phyloP scores from a whole-genome alignment of 768 basidiomycete species.

The Coprinopsis strossmayeri region DNA sequence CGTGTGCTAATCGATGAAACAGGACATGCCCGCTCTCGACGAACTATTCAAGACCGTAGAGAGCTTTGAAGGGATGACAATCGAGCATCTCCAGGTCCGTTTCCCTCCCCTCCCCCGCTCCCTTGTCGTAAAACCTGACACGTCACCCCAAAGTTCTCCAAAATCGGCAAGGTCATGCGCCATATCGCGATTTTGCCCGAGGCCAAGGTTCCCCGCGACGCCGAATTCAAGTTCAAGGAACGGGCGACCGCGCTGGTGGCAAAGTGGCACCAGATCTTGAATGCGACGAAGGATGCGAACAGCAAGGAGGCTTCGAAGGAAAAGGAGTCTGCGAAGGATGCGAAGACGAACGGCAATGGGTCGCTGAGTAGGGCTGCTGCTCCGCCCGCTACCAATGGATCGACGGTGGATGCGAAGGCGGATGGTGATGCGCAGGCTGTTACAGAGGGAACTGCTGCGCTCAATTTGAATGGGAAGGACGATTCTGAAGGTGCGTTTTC shows the following conservation, averaged over 20 bases:
- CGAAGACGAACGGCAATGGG: neutral
- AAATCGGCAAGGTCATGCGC: conserved; percentile 85
- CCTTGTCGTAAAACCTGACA: neutral
- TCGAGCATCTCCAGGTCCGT: conserved; percentile 57
- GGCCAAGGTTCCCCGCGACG: conserved; percentile 59
- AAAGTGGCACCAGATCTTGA: conserved; percentile 57
- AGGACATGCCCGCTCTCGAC: conserved; percentile 78
- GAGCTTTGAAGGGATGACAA: conserved; percentile 67
- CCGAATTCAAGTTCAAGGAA: conserved; percentile 56
- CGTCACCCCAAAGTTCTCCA: conserved; percentile 50
- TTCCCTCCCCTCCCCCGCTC: neutral
- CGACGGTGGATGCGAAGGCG: neutral
- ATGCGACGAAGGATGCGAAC: conserved; percentile 30
- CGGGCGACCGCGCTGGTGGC: conserved; percentile 66
- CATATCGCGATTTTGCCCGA: conserved; percentile 59
- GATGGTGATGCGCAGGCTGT: conserved; percentile 17
- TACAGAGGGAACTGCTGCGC: conserved; percentile 21
- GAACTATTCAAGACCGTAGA: conserved; percentile 73
- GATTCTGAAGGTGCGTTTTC: no score
- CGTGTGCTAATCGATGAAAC: neutral
- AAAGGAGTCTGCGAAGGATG: conserved; percentile 21
- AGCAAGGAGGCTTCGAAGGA: no score
- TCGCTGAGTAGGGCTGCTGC: conserved; percentile 5
- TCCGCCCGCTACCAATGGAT: conserved; percentile 9
- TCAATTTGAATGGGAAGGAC: conserved; percentile 32